phyloP scores from a whole-genome alignment of 495 filamentous ascomycete species.

The Neurospora sp. region DNA sequence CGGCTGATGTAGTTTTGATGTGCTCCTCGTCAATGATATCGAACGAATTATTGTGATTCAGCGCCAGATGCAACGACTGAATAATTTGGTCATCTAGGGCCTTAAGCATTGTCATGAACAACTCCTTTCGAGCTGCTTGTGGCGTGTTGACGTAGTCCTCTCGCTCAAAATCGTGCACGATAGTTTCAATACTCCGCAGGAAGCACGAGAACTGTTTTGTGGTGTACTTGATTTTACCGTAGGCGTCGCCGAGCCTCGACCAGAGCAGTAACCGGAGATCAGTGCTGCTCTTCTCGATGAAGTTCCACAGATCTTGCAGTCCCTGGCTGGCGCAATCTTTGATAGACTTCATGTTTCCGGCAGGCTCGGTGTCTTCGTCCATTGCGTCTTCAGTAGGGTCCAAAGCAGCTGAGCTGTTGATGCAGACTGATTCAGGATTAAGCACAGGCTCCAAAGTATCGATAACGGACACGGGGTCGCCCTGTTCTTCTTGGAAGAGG shows the following conservation, averaged over 20 bases:
- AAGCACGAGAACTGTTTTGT: constrained; percentile 82
- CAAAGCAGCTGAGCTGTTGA: constrained; percentile 10
- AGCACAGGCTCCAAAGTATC: constrained; percentile 89
- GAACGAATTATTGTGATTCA: constrained; percentile 63
- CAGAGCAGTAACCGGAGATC: constrained; percentile 78
- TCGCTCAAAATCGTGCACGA: constrained; percentile 62
- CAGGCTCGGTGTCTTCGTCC: background rate
- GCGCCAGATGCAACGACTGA: constrained; percentile 50
- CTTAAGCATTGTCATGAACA: constrained; percentile 65
- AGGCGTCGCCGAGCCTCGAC: constrained; percentile 78
- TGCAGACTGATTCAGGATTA: constrained; percentile 53
- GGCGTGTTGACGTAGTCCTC: constrained; percentile 50
- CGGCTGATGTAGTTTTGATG: constrained; percentile 56
- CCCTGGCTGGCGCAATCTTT: constrained; percentile 35
- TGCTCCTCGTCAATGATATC: constrained; percentile 77
- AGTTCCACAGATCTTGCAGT: constrained; percentile 68
- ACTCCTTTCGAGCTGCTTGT: constrained; percentile 50
- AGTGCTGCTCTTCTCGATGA: constrained; percentile 69
- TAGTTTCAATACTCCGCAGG: constrained; percentile 71
- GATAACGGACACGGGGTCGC: constrained; percentile 71
- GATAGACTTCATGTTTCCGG: constrained; percentile 22
- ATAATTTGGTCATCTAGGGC: constrained; percentile 65
- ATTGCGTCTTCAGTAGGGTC: background rate
- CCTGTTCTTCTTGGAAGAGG: constrained; percentile 58
- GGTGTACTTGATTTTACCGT: constrained; percentile 68